Evolutionary conservation across 208 protist species (phyloP).

Genomic region (Strigomonas galati): DNA sequence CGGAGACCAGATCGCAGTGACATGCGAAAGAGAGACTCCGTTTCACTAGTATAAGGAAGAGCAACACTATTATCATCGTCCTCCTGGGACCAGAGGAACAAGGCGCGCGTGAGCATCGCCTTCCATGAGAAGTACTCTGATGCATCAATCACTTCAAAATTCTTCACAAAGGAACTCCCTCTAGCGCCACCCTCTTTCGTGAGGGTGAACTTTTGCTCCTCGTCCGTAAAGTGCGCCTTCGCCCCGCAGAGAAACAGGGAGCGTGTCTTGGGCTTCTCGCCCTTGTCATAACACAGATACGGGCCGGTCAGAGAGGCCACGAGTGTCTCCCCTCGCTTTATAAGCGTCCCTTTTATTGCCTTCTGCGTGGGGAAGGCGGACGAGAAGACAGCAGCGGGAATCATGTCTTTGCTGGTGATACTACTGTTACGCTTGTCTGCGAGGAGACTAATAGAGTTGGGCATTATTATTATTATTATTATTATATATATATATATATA

Average conservation of each 20-base stretch:
- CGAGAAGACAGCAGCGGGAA: no score
- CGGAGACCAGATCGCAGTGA: no score
- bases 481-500: slow-evolving; percentile 1
- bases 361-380: background rate
- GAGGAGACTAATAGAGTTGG: no score
- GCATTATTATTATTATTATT: no score
- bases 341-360: background rate
- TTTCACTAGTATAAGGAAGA: no score
- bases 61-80: background rate
- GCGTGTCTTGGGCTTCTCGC: background rate
- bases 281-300: slow-evolving; percentile 6
- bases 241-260: background rate
- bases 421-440: no score
- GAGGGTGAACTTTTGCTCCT: background rate
- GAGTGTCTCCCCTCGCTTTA: background rate
- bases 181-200: background rate
- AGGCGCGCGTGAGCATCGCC: slow-evolving; percentile 12
- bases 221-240: slow-evolving; percentile 2
- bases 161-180: slow-evolving; percentile 6
- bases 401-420: no score
- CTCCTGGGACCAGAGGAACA: slow-evolving; percentile 13
- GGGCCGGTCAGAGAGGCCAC: slow-evolving; percentile 6
- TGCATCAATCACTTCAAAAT: background rate
- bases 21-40: no score
- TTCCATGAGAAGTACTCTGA: slow-evolving; percentile 18